Percentiles rank a stretch among this genome's conserved stretches.
phyloP scores from a whole-genome alignment of 805 yeast genomes.

The Candida saitoana region DNA sequence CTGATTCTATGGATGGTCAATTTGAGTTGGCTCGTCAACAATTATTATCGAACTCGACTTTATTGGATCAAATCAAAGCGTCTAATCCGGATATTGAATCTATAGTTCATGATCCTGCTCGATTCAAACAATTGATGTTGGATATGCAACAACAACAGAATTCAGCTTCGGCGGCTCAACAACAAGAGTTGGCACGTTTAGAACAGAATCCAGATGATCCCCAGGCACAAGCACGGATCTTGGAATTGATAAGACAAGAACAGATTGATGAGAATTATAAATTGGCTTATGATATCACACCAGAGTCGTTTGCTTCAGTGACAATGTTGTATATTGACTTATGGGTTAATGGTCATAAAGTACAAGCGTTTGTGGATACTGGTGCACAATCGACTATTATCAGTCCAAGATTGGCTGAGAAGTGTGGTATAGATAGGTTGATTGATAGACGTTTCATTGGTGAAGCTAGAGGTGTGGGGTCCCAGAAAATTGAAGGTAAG shows the following conservation, averaged over 20 bases:
- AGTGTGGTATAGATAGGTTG: constrained; percentile 62
- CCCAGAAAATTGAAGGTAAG: constrained; percentile 70
- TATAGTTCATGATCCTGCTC: constrained; percentile 43
- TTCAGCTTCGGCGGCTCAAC: constrained; percentile 8
- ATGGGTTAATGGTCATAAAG: constrained; percentile 72
- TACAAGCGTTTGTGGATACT: constrained; percentile 92
- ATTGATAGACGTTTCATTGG: constrained; percentile 80
- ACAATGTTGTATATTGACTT: constrained; percentile 79
- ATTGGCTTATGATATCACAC: constrained; percentile 79
- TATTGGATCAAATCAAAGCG: constrained; percentile 30
- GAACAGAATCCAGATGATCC: constrained; percentile 69
- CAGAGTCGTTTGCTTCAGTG: constrained; percentile 82
- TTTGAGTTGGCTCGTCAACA: constrained; percentile 51
- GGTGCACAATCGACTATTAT: constrained; percentile 93
- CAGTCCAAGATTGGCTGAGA: constrained; percentile 71
- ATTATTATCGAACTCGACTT: constrained; percentile 38
- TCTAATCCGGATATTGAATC: constrained; percentile 47
- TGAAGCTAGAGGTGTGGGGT: constrained; percentile 88
- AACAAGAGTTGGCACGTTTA: constrained; percentile 46
- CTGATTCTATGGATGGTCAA: constrained; percentile 19
- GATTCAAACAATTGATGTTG: constrained; percentile 41
- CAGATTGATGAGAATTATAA: constrained; percentile 77
- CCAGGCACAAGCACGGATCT: constrained; percentile 58
- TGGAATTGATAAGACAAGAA: constrained; percentile 64
- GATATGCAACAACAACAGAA: constrained; percentile 18